Conservation (phyloP, 129 eudicot species). For the Flaveria linearis region DNA sequence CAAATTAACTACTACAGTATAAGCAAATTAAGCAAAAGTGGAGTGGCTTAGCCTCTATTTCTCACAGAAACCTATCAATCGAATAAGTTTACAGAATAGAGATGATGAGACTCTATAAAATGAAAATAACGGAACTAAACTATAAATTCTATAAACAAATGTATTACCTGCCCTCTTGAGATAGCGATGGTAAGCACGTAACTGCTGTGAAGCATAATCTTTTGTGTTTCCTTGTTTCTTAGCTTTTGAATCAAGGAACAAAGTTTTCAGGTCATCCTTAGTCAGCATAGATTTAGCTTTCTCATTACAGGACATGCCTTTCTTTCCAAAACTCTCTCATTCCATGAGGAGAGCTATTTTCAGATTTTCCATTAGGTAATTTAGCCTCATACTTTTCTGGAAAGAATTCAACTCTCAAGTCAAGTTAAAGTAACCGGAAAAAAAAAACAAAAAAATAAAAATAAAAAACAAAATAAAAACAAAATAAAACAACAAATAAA, state of each 20-base stretch:
- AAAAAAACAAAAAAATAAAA: constrained; percentile 2
- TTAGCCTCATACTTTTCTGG: constrained; percentile 52
- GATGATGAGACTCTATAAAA: background rate
- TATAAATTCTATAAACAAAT: constrained; percentile 11
- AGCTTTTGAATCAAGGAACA: constrained; percentile 27
- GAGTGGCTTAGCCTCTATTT: constrained; percentile 12
- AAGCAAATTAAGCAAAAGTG: background rate
- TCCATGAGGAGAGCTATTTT: constrained; percentile 40
- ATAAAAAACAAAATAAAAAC: no score
- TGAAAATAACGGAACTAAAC: background rate
- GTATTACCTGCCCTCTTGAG: constrained; percentile 81
- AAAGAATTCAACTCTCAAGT: constrained; percentile 17
- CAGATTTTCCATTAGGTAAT: constrained; percentile 36
- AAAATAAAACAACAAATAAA: no score
- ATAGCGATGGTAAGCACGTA: constrained; percentile 65
- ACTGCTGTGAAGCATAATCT: constrained; percentile 46
- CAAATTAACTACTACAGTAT: background rate
- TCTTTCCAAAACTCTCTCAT: constrained; percentile 42
- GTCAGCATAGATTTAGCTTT: constrained; percentile 40
- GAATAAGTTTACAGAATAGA: background rate
- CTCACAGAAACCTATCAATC: constrained; percentile 4
- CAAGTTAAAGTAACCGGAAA: constrained; percentile 4
- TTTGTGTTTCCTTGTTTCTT: constrained; percentile 32
- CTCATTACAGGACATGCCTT: constrained; percentile 30
- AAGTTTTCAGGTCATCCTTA: constrained; percentile 36